Base-by-base conservation (phyloP, 768 basidiomycete species). In the Tubosaeta sp. region DNA sequence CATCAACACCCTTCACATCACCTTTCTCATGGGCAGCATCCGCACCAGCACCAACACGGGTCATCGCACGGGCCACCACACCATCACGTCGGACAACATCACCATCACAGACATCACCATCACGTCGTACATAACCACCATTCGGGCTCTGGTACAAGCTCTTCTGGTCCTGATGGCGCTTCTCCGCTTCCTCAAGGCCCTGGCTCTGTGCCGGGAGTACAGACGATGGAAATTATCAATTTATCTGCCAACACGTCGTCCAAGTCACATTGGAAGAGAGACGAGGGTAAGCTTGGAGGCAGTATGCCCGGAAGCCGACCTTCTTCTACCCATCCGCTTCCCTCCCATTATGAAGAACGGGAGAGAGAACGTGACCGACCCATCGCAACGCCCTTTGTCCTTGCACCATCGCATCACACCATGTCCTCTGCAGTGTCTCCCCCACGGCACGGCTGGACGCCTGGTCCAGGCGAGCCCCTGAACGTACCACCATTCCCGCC, bases 201-300 rank as follows among this genome's bases (percentile, higher is more conserved):
- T 5, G 72, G 71, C 22, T 63, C 65, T 31, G 66, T 65, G 2
- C 73, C 66, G 29, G 61, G 67, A 44, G 53, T 63, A 25, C 77
- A 78, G 55, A 73, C 75, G 10, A 75, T 78, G 18, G 81, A 82
- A 52, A 68, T 80, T 40, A 78, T 82, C 38, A 80, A 74, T 48
- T 64, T 80, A 12, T 71, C 75, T 32, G 62, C 67, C 19, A 69
- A 61, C 31, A 39, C 59, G 21, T 59, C 66, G 14, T 57, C 64
- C 19, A 62, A 68, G 27, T 58, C 74, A 7, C 67, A 69, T 27
- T 72, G 74, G 71, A 76, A 77, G 51, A 64, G 70, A 54, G 72
- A 73, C 16, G 71, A 62, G 35, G 58, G 46, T 27, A 66, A 55
- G 59, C 63, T 56, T 18, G 56, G 54, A 24, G 60, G 55, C 14